Evolutionary conservation across 345 rosid species (phyloP).

Genomic region (Odontarrhena argentea): DNA sequence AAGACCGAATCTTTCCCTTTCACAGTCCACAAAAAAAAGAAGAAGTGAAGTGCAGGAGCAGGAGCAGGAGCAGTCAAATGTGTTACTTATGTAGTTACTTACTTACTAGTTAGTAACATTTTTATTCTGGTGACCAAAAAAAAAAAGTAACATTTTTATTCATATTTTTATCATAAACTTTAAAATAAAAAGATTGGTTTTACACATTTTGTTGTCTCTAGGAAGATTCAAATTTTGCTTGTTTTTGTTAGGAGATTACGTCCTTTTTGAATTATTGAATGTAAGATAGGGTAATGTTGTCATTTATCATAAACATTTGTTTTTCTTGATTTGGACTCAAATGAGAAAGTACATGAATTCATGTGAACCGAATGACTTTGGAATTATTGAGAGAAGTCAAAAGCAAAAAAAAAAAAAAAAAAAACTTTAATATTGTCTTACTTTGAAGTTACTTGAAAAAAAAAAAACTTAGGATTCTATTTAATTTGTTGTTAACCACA

Average conservation of each 20-base stretch:
- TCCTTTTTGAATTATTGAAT: constrained; percentile 23
- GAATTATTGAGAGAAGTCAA: constrained; percentile 25
- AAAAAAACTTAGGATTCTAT: background rate
- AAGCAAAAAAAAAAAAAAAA: background rate
- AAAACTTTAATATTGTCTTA: background rate
- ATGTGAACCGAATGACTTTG: constrained; percentile 25
- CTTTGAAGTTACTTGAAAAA: too few species aligned
- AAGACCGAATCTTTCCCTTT: background rate
- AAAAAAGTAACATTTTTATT: constrained; percentile 1
- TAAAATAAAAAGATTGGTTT: constrained; percentile 19
- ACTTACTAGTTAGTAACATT: constrained; percentile 5
- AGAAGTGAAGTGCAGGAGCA: constrained; percentile 13
- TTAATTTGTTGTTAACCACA: background rate
- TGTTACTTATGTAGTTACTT: constrained; percentile 17
- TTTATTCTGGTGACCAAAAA: background rate
- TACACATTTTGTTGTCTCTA: constrained; percentile 11
- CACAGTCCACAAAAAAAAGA: background rate
- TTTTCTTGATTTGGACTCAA: constrained; percentile 27
- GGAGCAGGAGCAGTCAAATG: constrained; percentile 7
- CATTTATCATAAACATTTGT: constrained; percentile 29
- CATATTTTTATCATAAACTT: background rate
- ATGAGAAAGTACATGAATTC: constrained; percentile 17
- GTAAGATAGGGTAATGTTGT: constrained; percentile 37
- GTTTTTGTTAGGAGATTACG: constrained; percentile 15
- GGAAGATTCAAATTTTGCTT: constrained; percentile 17